phyloP scores from a whole-genome alignment of 2,329 filamentous ascomycete species.

The Cercospora sojina region DNA sequence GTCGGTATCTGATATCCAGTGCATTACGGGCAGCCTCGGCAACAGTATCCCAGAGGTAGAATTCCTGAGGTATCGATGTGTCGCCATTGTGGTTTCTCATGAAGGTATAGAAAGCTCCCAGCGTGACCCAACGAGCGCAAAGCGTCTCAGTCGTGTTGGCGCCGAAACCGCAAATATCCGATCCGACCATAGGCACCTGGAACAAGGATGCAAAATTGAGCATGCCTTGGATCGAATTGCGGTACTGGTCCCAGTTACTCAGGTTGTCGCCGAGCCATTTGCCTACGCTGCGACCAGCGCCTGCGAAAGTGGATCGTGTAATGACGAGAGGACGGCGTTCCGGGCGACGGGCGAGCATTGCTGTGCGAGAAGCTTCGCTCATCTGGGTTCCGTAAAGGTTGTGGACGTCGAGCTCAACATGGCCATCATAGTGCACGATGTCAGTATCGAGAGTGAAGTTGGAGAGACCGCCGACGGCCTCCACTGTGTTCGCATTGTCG shows the following conservation, averaged over 20 bases:
- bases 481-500: constrained; percentile 50
- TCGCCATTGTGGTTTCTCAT: constrained; percentile 70
- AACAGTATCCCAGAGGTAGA: constrained; percentile 67
- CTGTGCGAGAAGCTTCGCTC: constrained; percentile 61
- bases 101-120: constrained; percentile 74
- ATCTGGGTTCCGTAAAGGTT: constrained; percentile 77
- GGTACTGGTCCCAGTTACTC: constrained; percentile 47
- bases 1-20: constrained; percentile 67
- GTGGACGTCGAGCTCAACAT: constrained; percentile 71
- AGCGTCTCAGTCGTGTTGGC: constrained; percentile 64
- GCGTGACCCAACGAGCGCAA: constrained; percentile 68
- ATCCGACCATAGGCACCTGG: constrained; percentile 50
- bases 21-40: constrained; percentile 64
- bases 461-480: constrained; percentile 45
- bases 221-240: constrained; percentile 43
- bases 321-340: constrained; percentile 66
- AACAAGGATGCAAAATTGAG: constrained; percentile 48
- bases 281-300: constrained; percentile 56
- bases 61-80: constrained; percentile 60
- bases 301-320: constrained; percentile 59
- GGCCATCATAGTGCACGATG: constrained; percentile 65
- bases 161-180: constrained; percentile 74
- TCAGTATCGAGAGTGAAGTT: constrained; percentile 61
- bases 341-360: constrained; percentile 68
- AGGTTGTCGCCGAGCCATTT: constrained; percentile 59